These are phyloP conservation scores for Neofusicoccum sp. DNA, from an alignment of 2,329 filamentous ascomycete species.

Conservation along the genomic window DNA sequence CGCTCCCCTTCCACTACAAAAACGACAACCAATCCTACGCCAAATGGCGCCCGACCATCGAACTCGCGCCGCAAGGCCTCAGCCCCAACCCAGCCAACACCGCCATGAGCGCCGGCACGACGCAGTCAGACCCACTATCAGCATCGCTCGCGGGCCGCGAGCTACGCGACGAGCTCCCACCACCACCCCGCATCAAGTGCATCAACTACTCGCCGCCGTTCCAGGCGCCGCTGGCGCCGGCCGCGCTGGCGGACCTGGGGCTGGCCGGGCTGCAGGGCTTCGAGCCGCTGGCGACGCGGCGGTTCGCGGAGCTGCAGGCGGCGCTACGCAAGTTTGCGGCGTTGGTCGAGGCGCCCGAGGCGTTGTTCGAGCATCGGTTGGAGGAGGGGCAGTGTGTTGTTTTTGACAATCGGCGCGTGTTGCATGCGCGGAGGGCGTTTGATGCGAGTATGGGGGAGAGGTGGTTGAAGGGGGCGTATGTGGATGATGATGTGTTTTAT, in stretches of 20 bases:
- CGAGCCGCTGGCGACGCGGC: neutral
- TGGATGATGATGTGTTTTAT: conserved; percentile 64
- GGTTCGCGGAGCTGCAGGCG: neutral
- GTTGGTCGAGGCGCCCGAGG: conserved; percentile 56
- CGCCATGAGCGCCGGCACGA: neutral
- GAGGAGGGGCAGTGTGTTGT: conserved; percentile 82
- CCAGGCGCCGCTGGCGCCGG: conserved; percentile 54
- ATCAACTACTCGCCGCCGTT: conserved; percentile 79
- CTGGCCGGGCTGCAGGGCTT: neutral
- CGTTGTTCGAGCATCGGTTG: conserved; percentile 70
- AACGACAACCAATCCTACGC: conserved; percentile 64
- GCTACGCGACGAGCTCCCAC: conserved; percentile 4
- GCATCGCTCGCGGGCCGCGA: conserved; percentile 1
- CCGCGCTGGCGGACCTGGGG: neutral
- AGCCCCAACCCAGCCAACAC: neutral
- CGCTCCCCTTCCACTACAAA: conserved; percentile 66
- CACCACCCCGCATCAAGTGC: conserved; percentile 36
- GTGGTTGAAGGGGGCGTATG: conserved; percentile 84
- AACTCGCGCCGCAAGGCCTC: conserved; percentile 29
- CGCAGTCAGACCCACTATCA: neutral
- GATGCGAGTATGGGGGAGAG: conserved; percentile 64
- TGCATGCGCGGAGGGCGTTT: conserved; percentile 80
- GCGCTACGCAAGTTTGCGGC: conserved; percentile 56
- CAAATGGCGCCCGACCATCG: conserved; percentile 56
- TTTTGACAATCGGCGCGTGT: conserved; percentile 84